Base-by-base conservation (phyloP, 2,329 filamentous ascomycete species). In the Sclerotinia spermophila region DNA sequence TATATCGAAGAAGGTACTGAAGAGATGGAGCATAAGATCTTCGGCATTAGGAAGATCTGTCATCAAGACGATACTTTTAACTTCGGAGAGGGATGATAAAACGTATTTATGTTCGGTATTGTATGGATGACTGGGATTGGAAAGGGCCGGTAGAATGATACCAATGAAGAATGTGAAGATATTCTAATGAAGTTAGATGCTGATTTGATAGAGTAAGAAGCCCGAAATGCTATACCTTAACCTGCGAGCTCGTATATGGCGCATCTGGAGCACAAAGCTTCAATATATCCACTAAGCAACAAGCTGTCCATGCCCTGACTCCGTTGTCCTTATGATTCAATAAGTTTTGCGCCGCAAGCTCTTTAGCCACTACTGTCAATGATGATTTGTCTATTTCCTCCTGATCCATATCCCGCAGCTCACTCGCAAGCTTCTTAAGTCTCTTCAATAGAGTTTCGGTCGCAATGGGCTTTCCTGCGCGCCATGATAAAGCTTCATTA, bases 31-130 rank as follows among this genome's bases (percentile, higher is more conserved):
- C 38, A 96, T 89, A 59, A 98, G 86, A 42, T 89, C 87, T 71
- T 97, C 93, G 67, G 92, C 88, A 70, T 92, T 90, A 38, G 94
- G 90, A 53, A 98, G 87, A 76, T 99, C 96, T 72, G 92, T 92
- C 75, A 99, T 87, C 55, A 99, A 88, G 13, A 98, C 87, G 56
- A 99, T 93, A 82, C 94, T 97, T 84, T 98, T 97, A 76, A 97
- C 92, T 75, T 97, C 93, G 70, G 93, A 90, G 42, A 99, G 86
- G 27, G 94, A 97, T 72, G 90, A 89, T 72, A 99, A 85, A 73
- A 97, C 92, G 78, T 96, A 96, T 81, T 96, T 90, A 82, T 99
- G 93, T 81, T 98, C 94, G 73, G 89, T 90, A 81, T 97, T 95
- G 84, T 97, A 98, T 15, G 94, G 90, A 79, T 97, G 91, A 53